Evolutionary conservation across 345 rosid species (phyloP), one percentile per base, ranked within the genome.

Genomic region (Physaria fendleri): DNA sequence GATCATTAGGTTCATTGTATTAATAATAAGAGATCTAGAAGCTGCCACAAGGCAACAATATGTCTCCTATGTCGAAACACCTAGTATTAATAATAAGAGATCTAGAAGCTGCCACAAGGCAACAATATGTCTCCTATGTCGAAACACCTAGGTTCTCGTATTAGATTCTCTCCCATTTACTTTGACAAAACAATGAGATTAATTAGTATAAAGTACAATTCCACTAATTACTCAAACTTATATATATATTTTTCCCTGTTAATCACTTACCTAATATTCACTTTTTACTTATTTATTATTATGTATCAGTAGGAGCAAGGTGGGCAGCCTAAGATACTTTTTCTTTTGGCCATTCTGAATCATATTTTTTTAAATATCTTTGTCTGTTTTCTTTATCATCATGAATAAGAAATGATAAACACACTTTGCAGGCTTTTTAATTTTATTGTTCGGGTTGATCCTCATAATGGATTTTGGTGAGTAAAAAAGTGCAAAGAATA

Each of bases 31-130:
- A 54, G 35, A 55, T 46, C 51, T 42, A 44, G 57, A 54, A 54
- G 23, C 46, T 69, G 51, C 38, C 74, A 69, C 63, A 54, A 28
- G 63, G 33, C 69, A 38, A 30, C 43, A 16, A 32, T 29, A 17
- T 69, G 74, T 69, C 64, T 46, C 64, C 68, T 69, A 13, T 30
- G 32, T 33, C 59, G 46, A 56, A 55, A 69, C 69, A 62, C 59
- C 38, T 62, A 2, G 68, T n/a, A n/a, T 52, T 52, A 52, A 17
- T 55, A 60, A 18, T 34, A 27, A 69, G 29, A 54, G 35, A 55
- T 46, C 51, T 42, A 44, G 57, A 54, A 54, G 23, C 46, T 69
- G 51, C 38, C 74, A 69, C 63, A 54, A 28, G 63, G 33, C 69
- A 38, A 30, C 43, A 16, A 32, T 29, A 17, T 69, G 74, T 69